A percentile compares a stretch with the other conserved stretches of the same genome.
phyloP scores from a whole-genome alignment of 2,329 filamentous ascomycete genomes.

The Fusarium ambrosium region DNA sequence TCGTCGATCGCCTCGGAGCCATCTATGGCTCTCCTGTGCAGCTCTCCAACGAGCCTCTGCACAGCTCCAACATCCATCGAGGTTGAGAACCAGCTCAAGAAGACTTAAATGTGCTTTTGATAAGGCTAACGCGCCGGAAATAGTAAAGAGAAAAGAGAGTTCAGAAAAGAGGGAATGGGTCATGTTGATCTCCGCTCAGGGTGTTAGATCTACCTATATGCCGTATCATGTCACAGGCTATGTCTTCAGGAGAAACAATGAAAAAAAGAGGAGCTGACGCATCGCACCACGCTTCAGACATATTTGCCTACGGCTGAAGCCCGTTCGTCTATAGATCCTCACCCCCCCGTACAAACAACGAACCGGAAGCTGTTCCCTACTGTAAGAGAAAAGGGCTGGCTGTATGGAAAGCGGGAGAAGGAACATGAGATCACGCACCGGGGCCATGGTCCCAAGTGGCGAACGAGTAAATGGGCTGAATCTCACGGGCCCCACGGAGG shows the following conservation, averaged over 20 bases:
- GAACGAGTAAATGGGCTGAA: conserved; percentile 1
- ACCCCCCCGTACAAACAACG: neutral
- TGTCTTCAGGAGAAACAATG: neutral
- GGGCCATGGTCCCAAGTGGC: neutral
- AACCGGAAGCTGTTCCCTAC: conserved; percentile 1
- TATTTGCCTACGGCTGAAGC: conserved; percentile 4
- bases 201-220: conserved; percentile 14
- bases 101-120: neutral
- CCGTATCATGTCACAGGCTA: neutral
- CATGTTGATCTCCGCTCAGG: conserved; percentile 5
- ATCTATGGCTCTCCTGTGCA: conserved; percentile 14
- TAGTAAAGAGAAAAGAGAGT: neutral
- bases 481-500: conserved; percentile 5
- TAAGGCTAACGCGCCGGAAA: neutral
- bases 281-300: conserved; percentile 8
- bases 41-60: conserved; percentile 10
- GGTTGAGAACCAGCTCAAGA: conserved; percentile 16
- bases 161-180: neutral
- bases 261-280: neutral
- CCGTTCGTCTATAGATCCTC: neutral
- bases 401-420: neutral
- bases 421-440: neutral
- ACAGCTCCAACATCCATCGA: conserved; percentile 27
- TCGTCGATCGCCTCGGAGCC: conserved; percentile 8
- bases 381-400: neutral